These are phyloP conservation scores for Anthostomella pinea DNA, from an alignment of 2,329 filamentous ascomycete species.

Conservation along the genomic window DNA sequence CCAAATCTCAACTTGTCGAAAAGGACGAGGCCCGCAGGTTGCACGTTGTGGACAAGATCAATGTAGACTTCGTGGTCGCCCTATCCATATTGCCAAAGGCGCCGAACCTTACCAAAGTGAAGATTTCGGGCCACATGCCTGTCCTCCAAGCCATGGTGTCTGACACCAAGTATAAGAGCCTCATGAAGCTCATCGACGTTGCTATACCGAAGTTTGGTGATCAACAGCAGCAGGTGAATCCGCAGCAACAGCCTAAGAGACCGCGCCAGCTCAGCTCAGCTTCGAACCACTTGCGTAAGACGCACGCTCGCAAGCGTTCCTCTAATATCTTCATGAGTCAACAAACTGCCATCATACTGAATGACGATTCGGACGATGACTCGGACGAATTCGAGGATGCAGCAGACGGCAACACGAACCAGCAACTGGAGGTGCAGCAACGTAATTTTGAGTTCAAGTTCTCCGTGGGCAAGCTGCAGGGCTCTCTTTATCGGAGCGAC, in stretches of 20 bases:
- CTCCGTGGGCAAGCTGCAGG: conserved; percentile 88
- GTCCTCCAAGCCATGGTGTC: conserved; percentile 89
- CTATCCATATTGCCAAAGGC: conserved; percentile 96
- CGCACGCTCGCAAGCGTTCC: conserved; percentile 56
- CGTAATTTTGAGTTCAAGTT: conserved; percentile 96
- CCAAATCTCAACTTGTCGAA: conserved; percentile 74
- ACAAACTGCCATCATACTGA: conserved; percentile 74
- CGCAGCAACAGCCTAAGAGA: conserved; percentile 34
- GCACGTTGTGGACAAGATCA: conserved; percentile 95
- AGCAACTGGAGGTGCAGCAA: conserved; percentile 73
- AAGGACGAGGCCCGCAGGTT: conserved; percentile 67
- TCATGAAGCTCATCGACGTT: conserved; percentile 96
- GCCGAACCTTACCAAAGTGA: conserved; percentile 86
- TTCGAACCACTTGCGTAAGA: conserved; percentile 45
- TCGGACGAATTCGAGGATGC: conserved; percentile 68
- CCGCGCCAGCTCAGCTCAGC: conserved; percentile 46
- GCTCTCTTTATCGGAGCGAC: conserved; percentile 86
- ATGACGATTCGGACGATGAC: conserved; percentile 66
- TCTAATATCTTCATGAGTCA: conserved; percentile 69
- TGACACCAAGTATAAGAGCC: conserved; percentile 91
- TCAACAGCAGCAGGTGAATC: conserved; percentile 33
- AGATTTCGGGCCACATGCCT: conserved; percentile 86
- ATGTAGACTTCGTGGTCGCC: conserved; percentile 95
- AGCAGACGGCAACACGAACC: conserved; percentile 51
- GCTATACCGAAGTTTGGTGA: conserved; percentile 80